Percentiles rank a stretch among this genome's conserved stretches.
Evolutionary conservation across 306 rosid genomes (phyloP).

Genomic region (Macrotyloma uniflorum): DNA sequence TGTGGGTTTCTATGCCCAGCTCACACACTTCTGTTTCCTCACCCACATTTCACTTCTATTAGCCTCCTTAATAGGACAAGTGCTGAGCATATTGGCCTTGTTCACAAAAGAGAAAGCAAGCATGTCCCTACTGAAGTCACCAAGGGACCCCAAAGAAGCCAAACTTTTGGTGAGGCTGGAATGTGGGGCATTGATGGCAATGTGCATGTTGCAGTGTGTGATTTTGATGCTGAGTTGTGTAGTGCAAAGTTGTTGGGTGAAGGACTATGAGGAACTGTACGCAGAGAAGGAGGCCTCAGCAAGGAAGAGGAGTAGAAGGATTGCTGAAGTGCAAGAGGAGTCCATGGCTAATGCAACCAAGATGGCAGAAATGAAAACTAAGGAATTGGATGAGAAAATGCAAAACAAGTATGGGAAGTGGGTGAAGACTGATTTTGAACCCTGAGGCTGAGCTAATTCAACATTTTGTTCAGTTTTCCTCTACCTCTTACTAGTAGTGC

Average conservation of each 20-base stretch:
- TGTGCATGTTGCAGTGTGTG: constrained; percentile 64
- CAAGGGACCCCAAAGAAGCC: constrained; percentile 66
- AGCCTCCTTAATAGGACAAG: constrained; percentile 56
- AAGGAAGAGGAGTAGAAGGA: constrained; percentile 58
- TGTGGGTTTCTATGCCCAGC: constrained; percentile 75
- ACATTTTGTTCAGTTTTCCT: neutral
- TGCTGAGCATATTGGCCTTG: constrained; percentile 56
- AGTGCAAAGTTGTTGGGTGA: constrained; percentile 76
- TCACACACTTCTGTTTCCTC: constrained; percentile 64
- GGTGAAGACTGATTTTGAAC: constrained; percentile 77
- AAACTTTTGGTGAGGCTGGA: constrained; percentile 69
- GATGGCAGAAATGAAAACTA: constrained; percentile 50
- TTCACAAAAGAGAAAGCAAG: constrained; percentile 65
- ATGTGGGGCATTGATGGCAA: constrained; percentile 79
- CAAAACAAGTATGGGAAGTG: constrained; percentile 60
- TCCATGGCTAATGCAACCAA: constrained; percentile 53
- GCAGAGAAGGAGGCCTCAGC: constrained; percentile 61
- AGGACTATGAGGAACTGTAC: constrained; percentile 67
- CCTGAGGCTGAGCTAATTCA: constrained; percentile 34
- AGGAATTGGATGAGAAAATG: constrained; percentile 64
- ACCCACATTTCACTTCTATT: constrained; percentile 65
- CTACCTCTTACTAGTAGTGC: constrained; percentile 23
- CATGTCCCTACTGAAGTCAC: constrained; percentile 55
- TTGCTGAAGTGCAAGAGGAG: constrained; percentile 69
- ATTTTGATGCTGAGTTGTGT: constrained; percentile 67